These are phyloP conservation scores for Tetraselmis chui DNA, from an alignment of 139 green algal species.

Conservation along the genomic window DNA sequence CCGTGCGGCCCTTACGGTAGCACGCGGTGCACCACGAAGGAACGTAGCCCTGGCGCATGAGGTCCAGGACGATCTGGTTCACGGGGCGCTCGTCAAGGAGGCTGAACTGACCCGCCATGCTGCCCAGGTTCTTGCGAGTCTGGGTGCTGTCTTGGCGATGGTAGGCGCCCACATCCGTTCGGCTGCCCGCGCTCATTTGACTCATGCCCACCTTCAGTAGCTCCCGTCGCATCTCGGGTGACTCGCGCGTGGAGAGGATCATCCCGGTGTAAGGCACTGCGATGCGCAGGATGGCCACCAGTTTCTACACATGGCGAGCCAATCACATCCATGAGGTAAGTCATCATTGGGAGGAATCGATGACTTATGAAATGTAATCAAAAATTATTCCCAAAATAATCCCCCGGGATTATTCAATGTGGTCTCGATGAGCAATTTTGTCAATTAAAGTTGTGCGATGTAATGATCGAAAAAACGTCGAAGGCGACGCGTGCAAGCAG, in stretches of 20 bases:
- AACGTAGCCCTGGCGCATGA: conserved; percentile 60
- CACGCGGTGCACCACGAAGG: conserved; percentile 67
- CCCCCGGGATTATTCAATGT: too few species aligned
- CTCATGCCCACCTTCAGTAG: conserved; percentile 54
- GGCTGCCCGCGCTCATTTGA: conserved; percentile 56
- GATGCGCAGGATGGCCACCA: conserved; percentile 60
- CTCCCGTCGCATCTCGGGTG: conserved; percentile 44
- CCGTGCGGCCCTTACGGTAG: conserved; percentile 65
- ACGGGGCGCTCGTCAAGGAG: conserved; percentile 44
- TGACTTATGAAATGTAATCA: too few species aligned
- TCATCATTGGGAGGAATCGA: too few species aligned
- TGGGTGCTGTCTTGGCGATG: conserved; percentile 39
- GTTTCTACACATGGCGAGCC: conserved; percentile 23
- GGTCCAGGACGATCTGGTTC: conserved; percentile 39
- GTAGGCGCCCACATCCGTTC: conserved; percentile 63
- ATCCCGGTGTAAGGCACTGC: conserved; percentile 68
- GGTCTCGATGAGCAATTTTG: too few species aligned
- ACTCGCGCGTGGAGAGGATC: conserved; percentile 59
- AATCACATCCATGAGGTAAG: too few species aligned
- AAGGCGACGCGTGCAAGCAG: too few species aligned
- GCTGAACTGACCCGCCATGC: conserved; percentile 54
- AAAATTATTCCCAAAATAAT: too few species aligned
- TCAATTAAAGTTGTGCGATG: too few species aligned
- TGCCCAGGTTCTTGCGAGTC: conserved; percentile 38
- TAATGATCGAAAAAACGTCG: too few species aligned